Evolutionary conservation across 2,329 filamentous ascomycete species (phyloP).

Genomic region (Boeremia exigua): DNA sequence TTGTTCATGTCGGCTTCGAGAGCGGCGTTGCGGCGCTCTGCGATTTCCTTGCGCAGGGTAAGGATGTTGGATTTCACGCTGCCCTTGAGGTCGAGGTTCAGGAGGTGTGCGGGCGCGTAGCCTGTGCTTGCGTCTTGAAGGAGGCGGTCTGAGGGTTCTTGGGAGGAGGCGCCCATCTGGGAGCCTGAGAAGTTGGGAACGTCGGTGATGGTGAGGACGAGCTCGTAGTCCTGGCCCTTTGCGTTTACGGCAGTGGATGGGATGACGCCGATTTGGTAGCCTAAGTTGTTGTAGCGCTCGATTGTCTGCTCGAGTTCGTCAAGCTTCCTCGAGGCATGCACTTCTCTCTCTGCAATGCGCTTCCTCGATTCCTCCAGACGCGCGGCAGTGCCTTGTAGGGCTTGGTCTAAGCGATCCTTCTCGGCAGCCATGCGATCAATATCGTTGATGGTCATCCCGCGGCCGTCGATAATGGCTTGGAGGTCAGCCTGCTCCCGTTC

Average conservation of each 20-base stretch:
- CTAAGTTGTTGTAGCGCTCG: conserved; percentile 90
- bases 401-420: conserved; percentile 88
- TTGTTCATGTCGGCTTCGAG: conserved; percentile 94
- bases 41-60: conserved; percentile 83
- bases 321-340: conserved; percentile 82
- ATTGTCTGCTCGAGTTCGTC: conserved; percentile 92
- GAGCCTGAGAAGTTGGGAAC: conserved; percentile 72
- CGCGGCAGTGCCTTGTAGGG: conserved; percentile 76
- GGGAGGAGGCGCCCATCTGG: conserved; percentile 55
- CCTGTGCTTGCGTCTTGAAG: conserved; percentile 82
- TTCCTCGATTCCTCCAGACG: conserved; percentile 86
- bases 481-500: conserved; percentile 82
- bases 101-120: conserved; percentile 86
- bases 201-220: conserved; percentile 81
- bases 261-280: conserved; percentile 92
- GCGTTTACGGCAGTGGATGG: conserved; percentile 84
- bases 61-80: conserved; percentile 80
- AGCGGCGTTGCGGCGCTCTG: conserved; percentile 80
- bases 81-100: conserved; percentile 87
- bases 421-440: conserved; percentile 99
- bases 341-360: conserved; percentile 82
- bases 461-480: conserved; percentile 86
- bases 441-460: conserved; percentile 96
- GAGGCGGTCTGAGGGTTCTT: conserved; percentile 70
- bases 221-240: conserved; percentile 82